Base-by-base conservation (phyloP, 1,284 basidiomycete species). In the Porogramme epimiltina region DNA sequence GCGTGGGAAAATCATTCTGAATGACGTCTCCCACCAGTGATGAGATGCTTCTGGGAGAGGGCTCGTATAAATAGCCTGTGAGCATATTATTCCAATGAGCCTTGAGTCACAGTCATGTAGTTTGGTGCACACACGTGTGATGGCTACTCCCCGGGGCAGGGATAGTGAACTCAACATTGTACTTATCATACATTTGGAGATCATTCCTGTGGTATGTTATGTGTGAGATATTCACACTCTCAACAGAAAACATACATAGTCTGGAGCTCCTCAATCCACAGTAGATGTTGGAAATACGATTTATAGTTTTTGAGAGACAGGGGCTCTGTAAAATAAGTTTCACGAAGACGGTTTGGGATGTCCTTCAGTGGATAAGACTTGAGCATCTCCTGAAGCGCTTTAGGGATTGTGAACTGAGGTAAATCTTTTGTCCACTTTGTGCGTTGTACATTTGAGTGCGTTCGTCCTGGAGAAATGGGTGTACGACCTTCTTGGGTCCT, bases 21-120 rank as follows among this genome's bases (percentile, higher is more conserved):
- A n/a, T n/a, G 66, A 74, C 60, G 44, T 78, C 84, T 82, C n/a
- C 81, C 71, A 2, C 84, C 68, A 2, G 85, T 82, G 55, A 82
- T 84, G 0, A 82, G 83, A 1, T 82, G 73, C 52, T 85, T 86
- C 64, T 87, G 85, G 0, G 85, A 82, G 1, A 88, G 67, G 0
- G 84, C 85, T 3, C 80, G 82, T 2, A 87, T 86, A 36, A 9
- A n/a, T n/a, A n/a, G n/a, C n/a, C n/a, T n/a, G n/a, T n/a, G n/a
- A n/a, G n/a, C n/a, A n/a, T n/a, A n/a, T n/a, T n/a, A n/a, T n/a
- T n/a, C n/a, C n/a, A n/a, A n/a, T n/a, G n/a, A n/a, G n/a, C n/a
- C n/a, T n/a, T n/a, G n/a, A n/a, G n/a, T n/a, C n/a, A n/a, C n/a
- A n/a, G n/a, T n/a, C n/a, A n/a, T n/a, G n/a, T n/a, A n/a, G n/a